Evolutionary conservation across 2,329 filamentous ascomycete genomes (phyloP).

Genomic region (Alternaria panax): DNA sequence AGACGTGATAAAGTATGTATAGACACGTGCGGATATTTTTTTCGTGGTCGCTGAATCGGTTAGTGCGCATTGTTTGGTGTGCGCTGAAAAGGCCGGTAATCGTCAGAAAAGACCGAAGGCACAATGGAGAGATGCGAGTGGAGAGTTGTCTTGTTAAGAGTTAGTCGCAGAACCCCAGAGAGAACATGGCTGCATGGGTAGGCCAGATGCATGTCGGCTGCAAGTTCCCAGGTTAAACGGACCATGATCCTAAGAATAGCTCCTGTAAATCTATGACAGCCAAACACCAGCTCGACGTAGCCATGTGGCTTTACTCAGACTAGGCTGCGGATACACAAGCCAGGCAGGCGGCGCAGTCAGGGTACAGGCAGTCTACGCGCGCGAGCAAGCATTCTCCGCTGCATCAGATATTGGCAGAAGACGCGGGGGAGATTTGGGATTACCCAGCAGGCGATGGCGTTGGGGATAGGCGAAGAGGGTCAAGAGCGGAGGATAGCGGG

Average conservation of each 20-base stretch:
- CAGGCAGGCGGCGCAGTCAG: slow-evolving; percentile 20
- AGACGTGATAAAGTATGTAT: slow-evolving; percentile 14
- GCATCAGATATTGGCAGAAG: slow-evolving; percentile 21
- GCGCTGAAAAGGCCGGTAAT: not conserved
- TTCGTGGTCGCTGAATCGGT: not conserved
- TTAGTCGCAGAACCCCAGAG: slow-evolving; percentile 18
- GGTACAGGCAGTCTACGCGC: slow-evolving; percentile 1
- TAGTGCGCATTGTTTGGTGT: slow-evolving; percentile 1
- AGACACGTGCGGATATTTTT: not conserved
- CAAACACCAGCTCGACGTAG: slow-evolving; percentile 31
- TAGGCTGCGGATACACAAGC: slow-evolving; percentile 35
- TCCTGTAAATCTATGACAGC: slow-evolving; percentile 7
- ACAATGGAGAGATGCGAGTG: not conserved
- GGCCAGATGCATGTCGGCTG: slow-evolving; percentile 11
- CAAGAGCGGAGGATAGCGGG: slow-evolving; percentile 3
- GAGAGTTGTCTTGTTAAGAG: not conserved
- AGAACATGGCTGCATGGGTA: slow-evolving; percentile 4
- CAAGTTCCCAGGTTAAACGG: slow-evolving; percentile 35
- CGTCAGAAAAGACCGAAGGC: slow-evolving; percentile 2
- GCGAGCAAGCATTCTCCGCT: slow-evolving; percentile 23
- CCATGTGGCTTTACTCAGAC: slow-evolving; percentile 28
- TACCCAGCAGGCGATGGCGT: slow-evolving; percentile 16
- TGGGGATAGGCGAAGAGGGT: not conserved
- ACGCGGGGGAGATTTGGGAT: slow-evolving; percentile 15
- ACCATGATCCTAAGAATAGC: slow-evolving; percentile 47